Conservation (phyloP, 768 basidiomycete species). For the Mycena olivaceomarginata region DNA sequence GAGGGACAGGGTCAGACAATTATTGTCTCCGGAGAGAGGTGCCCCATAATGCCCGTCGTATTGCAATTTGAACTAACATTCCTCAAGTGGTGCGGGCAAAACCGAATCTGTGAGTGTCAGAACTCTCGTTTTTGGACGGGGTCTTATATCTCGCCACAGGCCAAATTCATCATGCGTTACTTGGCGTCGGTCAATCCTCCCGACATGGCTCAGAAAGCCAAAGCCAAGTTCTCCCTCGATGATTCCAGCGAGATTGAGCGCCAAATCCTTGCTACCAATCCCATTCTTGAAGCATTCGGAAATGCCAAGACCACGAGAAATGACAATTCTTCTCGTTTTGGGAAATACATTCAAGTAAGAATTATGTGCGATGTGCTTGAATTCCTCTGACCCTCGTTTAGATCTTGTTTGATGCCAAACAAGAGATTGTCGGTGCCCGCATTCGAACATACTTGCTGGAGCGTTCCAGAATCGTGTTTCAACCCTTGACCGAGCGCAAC, state of each 20-base stretch:
- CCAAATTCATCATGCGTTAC: slow-evolving; percentile 99
- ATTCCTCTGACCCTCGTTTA: slow-evolving; percentile 55
- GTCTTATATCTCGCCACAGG: slow-evolving; percentile 63
- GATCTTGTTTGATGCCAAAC: slow-evolving; percentile 97
- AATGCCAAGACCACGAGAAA: slow-evolving; percentile 99
- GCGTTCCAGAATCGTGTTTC: slow-evolving; percentile 97
- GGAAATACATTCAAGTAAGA: slow-evolving; percentile 98
- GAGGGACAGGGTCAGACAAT: slow-evolving; percentile 98
- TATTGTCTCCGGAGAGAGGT: slow-evolving; percentile 99
- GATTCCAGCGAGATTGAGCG: slow-evolving; percentile 96
- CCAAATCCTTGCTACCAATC: slow-evolving; percentile 99
- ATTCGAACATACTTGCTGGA: slow-evolving; percentile 99
- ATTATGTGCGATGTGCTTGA: slow-evolving; percentile 9
- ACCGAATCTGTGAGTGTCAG: slow-evolving; percentile 89
- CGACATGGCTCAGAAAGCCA: slow-evolving; percentile 74
- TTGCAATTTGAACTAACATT: slow-evolving; percentile 31
- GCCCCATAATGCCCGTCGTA: slow-evolving; percentile 41
- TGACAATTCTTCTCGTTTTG: slow-evolving; percentile 99
- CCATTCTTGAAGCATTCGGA: slow-evolving; percentile 98
- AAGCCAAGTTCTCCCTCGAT: slow-evolving; percentile 84
- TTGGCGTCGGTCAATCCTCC: slow-evolving; percentile 97
- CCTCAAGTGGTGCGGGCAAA: slow-evolving; percentile 96
- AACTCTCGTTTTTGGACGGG: slow-evolving; percentile 5
- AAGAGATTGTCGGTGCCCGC: slow-evolving; percentile 98
- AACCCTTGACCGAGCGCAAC: slow-evolving; percentile 97